phyloP scores from a whole-genome alignment of 176 grass and related monocot genomes.

The Tuctoria greenei region DNA sequence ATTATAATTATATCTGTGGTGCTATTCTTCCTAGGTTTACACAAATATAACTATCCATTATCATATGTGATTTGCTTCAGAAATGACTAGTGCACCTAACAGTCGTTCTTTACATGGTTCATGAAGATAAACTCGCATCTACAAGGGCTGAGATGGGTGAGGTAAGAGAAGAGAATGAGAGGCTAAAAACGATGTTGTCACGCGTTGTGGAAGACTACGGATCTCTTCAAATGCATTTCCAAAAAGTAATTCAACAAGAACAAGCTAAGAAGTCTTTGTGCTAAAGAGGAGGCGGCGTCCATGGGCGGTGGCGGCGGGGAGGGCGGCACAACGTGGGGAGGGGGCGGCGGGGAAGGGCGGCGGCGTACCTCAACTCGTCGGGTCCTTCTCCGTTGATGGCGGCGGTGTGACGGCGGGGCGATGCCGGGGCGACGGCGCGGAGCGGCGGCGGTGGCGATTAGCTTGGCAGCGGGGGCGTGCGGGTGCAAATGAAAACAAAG shows the following conservation, averaged over 20 bases:
- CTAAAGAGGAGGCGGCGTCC: no score
- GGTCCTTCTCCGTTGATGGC: no score
- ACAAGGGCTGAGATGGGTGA: conserved; percentile 75
- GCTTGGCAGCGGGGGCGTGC: no score
- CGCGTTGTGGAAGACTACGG: conserved; percentile 54
- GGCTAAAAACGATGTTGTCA: conserved; percentile 59
- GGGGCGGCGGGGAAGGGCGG: no score
- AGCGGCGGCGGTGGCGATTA: no score
- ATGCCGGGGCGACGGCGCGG: no score
- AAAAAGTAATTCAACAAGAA: conserved; percentile 45
- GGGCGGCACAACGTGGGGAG: no score
- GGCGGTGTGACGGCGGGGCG: no score
- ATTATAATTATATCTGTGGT: no score
- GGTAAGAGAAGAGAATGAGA: conserved; percentile 82
- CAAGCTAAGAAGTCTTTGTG: conserved; percentile 30
- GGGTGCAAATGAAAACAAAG: no score
- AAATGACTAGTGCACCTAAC: neutral
- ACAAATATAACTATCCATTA: conserved; percentile 20
- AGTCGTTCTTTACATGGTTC: neutral
- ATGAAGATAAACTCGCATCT: conserved; percentile 56
- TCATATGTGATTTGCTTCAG: conserved; percentile 40
- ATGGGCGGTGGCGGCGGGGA: no score
- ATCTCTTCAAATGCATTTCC: conserved; percentile 63
- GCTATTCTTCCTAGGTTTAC: neutral
- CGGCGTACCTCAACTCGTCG: no score